Conservation (phyloP, 208 protist genomes). For the Acanthamoeba culbertsoni region DNA sequence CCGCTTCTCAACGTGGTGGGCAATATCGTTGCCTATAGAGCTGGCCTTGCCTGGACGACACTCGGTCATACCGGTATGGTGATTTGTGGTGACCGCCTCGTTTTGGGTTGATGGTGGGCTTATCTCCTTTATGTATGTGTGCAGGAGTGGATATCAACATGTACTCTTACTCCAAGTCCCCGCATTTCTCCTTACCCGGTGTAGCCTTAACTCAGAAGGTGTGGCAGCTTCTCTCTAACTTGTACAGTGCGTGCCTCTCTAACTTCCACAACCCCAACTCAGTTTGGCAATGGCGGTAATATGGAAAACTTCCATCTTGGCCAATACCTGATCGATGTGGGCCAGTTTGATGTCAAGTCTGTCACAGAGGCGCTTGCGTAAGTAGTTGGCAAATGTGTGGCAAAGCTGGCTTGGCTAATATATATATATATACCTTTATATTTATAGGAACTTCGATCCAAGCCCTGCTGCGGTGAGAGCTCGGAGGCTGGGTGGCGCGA, state of each 20-base stretch:
- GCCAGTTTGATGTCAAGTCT: neutral
- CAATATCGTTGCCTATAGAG: slow-evolving; percentile 24
- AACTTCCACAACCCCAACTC: neutral
- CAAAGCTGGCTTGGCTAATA: no score
- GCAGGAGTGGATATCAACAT: slow-evolving; percentile 72
- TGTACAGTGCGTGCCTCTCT: neutral
- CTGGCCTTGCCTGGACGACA: slow-evolving; percentile 70
- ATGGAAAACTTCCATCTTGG: neutral
- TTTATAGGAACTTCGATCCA: no score
- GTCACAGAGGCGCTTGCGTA: neutral
- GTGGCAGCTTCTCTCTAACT: neutral
- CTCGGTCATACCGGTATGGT: slow-evolving; percentile 66
- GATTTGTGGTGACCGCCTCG: neutral
- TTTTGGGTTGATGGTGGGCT: neutral
- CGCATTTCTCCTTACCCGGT: neutral
- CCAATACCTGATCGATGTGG: neutral
- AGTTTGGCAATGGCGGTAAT: neutral
- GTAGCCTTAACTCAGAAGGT: neutral
- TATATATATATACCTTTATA: no score
- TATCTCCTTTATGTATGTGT: neutral
- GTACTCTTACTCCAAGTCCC: slow-evolving; percentile 44
- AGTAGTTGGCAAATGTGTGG: no score
- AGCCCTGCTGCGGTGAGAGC: no score
- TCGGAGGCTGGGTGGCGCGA: no score
- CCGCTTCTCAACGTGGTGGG: slow-evolving; percentile 45